Evolutionary conservation across 2,329 filamentous ascomycete species (phyloP), one percentile per base, ranked within the genome.

Genomic region (Cadophora sp.): DNA sequence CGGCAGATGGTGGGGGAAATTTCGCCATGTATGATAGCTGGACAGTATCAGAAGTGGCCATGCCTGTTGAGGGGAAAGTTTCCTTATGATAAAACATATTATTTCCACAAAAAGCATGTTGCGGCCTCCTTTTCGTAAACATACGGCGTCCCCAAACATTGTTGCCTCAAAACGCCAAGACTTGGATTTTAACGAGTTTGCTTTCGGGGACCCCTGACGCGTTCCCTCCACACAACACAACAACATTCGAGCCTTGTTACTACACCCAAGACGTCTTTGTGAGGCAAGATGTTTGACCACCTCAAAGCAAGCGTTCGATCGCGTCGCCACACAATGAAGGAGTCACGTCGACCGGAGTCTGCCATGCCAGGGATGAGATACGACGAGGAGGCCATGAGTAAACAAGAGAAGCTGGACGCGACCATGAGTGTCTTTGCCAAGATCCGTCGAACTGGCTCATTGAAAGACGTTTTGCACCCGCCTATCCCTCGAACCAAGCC

Each of bases 381-480:
- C 24, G 40, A 65, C 27, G n/a, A 46, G 37, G 56, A 66, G 26
- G 56, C 43, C n/a, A 48, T 60, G 31, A 51, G 37, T 40, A 60
- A 61, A 37, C 40, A 66, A 60, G 64, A 59, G 43, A 48, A 58
- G 29, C 56, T 68, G 14, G 53, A 62, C 31, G 66, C 56, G 56
- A 68, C 66, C 0, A 68, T 65, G 59, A 62, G 60, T 9, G 63
- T 65, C 43, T 65, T 68, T 46, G 16, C 26, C 12, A 65, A 46
- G n/a, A 29, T 68, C 7, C 31, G 40, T 6, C 63, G 64, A 7
- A 58, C 67, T n/a, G 53, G 40, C 26, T 70, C 68, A 1, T 48
- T 65, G 43, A 63, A 58, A 27, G 60, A 65, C 1, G 16, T 70
- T 11, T 24, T 37, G 1, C 48, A 64, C 7, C 68, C 66, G 12